A percentile compares a stretch with the other conserved stretches of the same genome.
Conservation (phyloP, 805 yeast genomes). For the Peterozyma xylosa region DNA sequence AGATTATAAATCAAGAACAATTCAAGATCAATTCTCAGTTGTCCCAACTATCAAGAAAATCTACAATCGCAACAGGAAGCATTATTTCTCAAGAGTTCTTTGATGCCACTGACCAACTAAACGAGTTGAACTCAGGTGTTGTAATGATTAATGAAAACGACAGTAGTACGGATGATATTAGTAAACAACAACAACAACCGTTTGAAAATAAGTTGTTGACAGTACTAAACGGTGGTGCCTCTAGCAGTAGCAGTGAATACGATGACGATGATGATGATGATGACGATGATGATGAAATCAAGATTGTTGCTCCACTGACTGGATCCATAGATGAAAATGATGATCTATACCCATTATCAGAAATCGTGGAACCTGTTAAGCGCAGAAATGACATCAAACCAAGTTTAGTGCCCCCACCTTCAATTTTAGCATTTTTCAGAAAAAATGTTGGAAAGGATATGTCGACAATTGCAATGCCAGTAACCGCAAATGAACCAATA, state of each 20-base stretch:
- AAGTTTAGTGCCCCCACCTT: slow-evolving; percentile 71
- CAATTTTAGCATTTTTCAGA: slow-evolving; percentile 68
- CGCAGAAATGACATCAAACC: slow-evolving; percentile 54
- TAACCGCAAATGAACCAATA: slow-evolving; percentile 87
- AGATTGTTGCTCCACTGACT: neutral
- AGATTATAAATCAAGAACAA: slow-evolving; percentile 7
- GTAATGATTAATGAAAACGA: slow-evolving; percentile 41
- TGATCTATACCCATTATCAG: slow-evolving; percentile 66
- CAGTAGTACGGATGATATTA: neutral
- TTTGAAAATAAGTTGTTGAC: neutral
- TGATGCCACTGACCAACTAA: slow-evolving; percentile 67
- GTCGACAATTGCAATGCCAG: slow-evolving; percentile 85
- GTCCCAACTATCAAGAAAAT: slow-evolving; percentile 7
- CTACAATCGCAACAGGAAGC: slow-evolving; percentile 20
- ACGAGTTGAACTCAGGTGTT: slow-evolving; percentile 41
- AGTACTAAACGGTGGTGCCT: neutral
- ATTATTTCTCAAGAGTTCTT: slow-evolving; percentile 45
- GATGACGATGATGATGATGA: slow-evolving; percentile 11
- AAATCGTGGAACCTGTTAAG: slow-evolving; percentile 24
- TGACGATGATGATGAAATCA: slow-evolving; percentile 5
- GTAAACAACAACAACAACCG: neutral
- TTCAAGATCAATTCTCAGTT: slow-evolving; percentile 1
- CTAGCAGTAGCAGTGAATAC: slow-evolving; percentile 1
- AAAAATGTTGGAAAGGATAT: slow-evolving; percentile 92
- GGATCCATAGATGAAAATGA: slow-evolving; percentile 1